These are phyloP conservation scores for Pyronema omphalodes DNA, from an alignment of 495 filamentous ascomycete genomes.

Conservation along the genomic window DNA sequence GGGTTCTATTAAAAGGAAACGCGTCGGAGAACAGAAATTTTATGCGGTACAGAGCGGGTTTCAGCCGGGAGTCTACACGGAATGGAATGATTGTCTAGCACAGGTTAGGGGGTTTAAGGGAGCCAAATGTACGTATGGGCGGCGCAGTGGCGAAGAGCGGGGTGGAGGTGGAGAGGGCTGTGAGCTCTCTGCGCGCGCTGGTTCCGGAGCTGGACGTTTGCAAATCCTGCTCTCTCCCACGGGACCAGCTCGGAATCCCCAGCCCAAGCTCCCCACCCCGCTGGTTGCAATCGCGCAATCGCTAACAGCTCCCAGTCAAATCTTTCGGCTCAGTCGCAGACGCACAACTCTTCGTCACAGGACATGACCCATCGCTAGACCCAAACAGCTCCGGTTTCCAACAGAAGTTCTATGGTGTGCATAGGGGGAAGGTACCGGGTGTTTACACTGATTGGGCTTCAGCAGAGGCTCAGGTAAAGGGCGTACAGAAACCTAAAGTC, in stretches of 20 bases:
- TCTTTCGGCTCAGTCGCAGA: conserved; percentile 60
- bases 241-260: neutral
- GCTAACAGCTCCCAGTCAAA: conserved; percentile 44
- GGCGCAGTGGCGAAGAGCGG: neutral
- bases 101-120: conserved; percentile 76
- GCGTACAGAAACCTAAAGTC: conserved; percentile 52
- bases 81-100: conserved; percentile 60
- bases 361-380: conserved; percentile 31
- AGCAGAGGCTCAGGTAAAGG: conserved; percentile 57
- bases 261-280: neutral
- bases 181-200: too few relatives aligned
- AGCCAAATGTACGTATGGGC: conserved; percentile 46
- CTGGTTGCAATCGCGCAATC: neutral
- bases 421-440: conserved; percentile 58
- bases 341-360: conserved; percentile 57
- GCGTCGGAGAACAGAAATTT: conserved; percentile 45
- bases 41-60: conserved; percentile 71
- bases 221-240: too few relatives aligned
- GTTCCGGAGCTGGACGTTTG: too few relatives aligned
- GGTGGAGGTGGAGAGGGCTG: too few relatives aligned
- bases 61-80: conserved; percentile 70
- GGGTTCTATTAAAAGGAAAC: conserved; percentile 41
- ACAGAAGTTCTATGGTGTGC: conserved; percentile 68
- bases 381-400: conserved; percentile 23
- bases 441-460: conserved; percentile 79